A percentile compares a stretch with the other conserved stretches of the same genome.
phyloP scores from a whole-genome alignment of 2,329 filamentous ascomycete species.

The Colletotrichum spinosum region DNA sequence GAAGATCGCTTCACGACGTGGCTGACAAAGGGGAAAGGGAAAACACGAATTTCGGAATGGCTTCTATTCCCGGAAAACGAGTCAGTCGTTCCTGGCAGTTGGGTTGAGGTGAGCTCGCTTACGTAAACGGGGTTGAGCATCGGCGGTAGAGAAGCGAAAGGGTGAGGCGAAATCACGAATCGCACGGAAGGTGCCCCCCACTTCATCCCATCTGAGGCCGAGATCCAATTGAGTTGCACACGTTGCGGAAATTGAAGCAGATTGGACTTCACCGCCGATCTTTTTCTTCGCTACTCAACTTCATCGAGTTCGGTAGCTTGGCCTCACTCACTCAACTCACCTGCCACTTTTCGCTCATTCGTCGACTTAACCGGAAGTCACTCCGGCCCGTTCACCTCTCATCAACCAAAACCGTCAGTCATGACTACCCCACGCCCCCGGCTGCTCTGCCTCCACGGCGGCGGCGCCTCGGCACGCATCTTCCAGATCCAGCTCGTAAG shows the following conservation, averaged over 20 bases:
- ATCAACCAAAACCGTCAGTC: too few species aligned
- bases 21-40: too few species aligned
- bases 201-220: background rate
- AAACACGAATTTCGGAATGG: too few species aligned
- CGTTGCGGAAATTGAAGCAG: background rate
- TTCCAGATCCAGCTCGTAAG: conserved; percentile 32
- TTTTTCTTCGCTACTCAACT: too few species aligned
- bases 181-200: background rate
- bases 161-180: too few species aligned
- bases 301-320: too few species aligned
- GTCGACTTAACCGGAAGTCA: background rate
- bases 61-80: background rate
- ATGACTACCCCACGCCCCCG: conserved; percentile 14
- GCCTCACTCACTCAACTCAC: background rate
- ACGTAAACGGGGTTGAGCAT: background rate
- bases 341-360: too few species aligned
- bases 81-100: background rate
- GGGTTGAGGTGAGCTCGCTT: background rate
- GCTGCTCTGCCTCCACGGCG: conserved; percentile 35
- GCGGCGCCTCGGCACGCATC: conserved; percentile 24
- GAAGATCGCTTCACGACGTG: too few species aligned
- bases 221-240: background rate
- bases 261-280: background rate
- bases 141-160: background rate
- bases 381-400: background rate